Conservation (phyloP, 306 rosid genomes). For the Cucurbita argyrosperma region DNA sequence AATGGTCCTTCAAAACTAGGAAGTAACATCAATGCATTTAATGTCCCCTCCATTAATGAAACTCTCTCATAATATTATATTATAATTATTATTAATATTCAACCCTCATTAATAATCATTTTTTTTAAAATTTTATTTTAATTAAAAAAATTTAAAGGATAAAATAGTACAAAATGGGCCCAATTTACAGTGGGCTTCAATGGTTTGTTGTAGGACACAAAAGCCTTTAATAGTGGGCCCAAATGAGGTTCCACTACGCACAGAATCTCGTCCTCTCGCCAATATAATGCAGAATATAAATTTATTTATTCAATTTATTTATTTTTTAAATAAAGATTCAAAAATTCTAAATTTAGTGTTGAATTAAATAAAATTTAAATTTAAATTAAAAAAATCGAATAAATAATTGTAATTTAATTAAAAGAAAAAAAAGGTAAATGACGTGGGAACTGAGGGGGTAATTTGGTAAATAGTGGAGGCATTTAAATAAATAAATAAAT, state of each 20-base stretch:
- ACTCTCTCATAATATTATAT: neutral
- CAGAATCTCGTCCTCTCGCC: neutral
- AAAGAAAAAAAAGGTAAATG: too few species aligned
- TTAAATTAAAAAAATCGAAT: too few species aligned
- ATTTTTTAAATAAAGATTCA: neutral
- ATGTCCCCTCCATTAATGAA: neutral
- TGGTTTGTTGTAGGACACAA: neutral
- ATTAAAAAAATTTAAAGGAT: neutral
- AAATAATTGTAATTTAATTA: too few species aligned
- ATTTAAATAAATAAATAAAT: neutral
- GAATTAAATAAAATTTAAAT: too few species aligned
- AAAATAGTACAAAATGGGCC: neutral
- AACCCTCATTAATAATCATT: neutral
- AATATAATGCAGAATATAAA: neutral
- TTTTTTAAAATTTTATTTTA: neutral
- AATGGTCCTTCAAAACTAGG: neutral
- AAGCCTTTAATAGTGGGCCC: neutral
- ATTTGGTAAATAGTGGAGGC: neutral
- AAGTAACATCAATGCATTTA: conserved; percentile 2
- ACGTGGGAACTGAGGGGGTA: neutral
- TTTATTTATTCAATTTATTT: neutral
- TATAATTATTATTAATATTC: neutral
- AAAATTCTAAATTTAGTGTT: too few species aligned
- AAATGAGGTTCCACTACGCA: neutral
- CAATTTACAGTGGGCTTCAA: neutral